Percentiles rank a stretch among this genome's conserved stretches.
These are phyloP conservation scores for Giardia duodenalis DNA, from an alignment of 208 protist genomes.

Conservation along the genomic window DNA sequence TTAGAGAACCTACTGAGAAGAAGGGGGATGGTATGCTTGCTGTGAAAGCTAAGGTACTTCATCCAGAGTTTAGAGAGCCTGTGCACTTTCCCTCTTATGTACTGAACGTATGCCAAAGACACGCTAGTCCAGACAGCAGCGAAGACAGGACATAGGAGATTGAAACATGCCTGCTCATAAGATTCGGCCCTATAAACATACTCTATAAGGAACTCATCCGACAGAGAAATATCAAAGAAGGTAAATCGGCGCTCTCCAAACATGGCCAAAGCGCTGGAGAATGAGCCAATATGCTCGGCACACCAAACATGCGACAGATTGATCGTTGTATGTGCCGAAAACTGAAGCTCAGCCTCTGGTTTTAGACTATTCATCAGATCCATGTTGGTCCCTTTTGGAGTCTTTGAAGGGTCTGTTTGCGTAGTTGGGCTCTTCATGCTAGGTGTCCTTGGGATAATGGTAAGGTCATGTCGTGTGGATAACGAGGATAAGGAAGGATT, in stretches of 20 bases:
- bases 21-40: neutral
- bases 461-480: too few species aligned
- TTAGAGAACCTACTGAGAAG: neutral
- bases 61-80: neutral
- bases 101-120: neutral
- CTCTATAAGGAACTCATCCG: neutral
- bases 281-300: neutral
- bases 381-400: too few species aligned
- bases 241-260: neutral
- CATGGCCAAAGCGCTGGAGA: neutral
- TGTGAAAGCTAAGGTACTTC: neutral
- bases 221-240: neutral
- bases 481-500: too few species aligned
- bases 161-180: neutral
- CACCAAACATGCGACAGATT: neutral
- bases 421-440: too few species aligned
- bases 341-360: too few species aligned
- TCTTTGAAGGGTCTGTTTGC: too few species aligned
- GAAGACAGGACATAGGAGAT: neutral
- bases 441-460: too few species aligned
- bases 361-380: too few species aligned
- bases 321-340: neutral
- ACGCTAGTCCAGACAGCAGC: neutral
- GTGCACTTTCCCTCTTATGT: neutral
- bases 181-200: neutral